Evolutionary conservation across 305 asterid species (phyloP).

Genomic region (Ilex paraguariensis): DNA sequence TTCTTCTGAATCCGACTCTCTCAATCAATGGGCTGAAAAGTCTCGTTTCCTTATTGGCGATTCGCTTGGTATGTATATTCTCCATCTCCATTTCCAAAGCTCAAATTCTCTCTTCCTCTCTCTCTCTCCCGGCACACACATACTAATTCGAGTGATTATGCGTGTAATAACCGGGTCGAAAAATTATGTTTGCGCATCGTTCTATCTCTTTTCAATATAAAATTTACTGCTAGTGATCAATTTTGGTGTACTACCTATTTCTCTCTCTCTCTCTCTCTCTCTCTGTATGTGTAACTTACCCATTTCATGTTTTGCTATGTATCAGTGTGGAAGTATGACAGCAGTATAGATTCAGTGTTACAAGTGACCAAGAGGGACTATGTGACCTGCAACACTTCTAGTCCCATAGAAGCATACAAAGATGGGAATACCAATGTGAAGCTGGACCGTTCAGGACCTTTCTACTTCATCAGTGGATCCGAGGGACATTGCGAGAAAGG

Average conservation of each 20-base stretch:
- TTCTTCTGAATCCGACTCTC: slow-evolving; percentile 36
- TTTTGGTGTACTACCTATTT: too few relatives aligned
- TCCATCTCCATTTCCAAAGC: not conserved
- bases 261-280: too few relatives aligned
- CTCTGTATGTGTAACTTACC: not conserved
- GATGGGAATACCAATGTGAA: slow-evolving; percentile 47
- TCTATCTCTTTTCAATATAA: too few relatives aligned
- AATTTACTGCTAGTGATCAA: too few relatives aligned
- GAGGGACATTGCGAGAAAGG: slow-evolving; percentile 60
- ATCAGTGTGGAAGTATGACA: slow-evolving; percentile 51
- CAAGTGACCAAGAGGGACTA: slow-evolving; percentile 55
- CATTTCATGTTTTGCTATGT: not conserved
- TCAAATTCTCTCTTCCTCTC: too few relatives aligned
- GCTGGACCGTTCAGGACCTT: slow-evolving; percentile 58
- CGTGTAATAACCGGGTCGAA: too few relatives aligned
- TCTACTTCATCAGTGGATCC: slow-evolving; percentile 75
- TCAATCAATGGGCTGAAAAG: slow-evolving; percentile 62
- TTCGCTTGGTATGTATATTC: slow-evolving; percentile 40
- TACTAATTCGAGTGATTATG: too few relatives aligned
- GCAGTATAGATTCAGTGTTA: slow-evolving; percentile 50
- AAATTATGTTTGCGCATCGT: too few relatives aligned
- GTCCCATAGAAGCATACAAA: slow-evolving; percentile 42
- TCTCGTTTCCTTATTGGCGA: slow-evolving; percentile 66
- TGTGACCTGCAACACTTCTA: slow-evolving; percentile 59
- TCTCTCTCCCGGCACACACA: too few relatives aligned